Evolutionary conservation across 2,329 filamentous ascomycete species (phyloP), one percentile per base, ranked within the genome.

Genomic region (Beauveria asiatica): DNA sequence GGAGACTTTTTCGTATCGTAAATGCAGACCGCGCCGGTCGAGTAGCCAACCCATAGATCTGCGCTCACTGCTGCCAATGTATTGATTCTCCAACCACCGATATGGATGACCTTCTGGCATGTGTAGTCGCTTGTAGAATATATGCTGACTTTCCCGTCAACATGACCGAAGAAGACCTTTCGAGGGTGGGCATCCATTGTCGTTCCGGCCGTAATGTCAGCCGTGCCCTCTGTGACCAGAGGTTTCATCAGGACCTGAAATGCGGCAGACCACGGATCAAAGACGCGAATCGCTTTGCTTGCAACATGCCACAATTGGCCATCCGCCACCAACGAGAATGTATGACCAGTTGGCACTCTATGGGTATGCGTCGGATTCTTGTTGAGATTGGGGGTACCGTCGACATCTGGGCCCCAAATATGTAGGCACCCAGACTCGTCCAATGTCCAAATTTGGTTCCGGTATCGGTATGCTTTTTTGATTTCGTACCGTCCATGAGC

Each of bases 51-150:
- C 94, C 94, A 99, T 0, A 99, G 79, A 68, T 90, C 83, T 62
- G 86, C 83, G 5, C 92, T 92, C 3, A 92, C 88, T 9, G 91
- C 90, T 2, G 86, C 84, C 58, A 99, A 78, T 41, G 89, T 86
- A 70, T 92, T 96, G 73, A 99, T 96, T 74, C 97, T 97, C 81
- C 95, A 97, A 16, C 92, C 83, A 72, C 92, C 97, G 66, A 97
- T 83, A 67, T 86, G 96, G 62, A 97, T 78, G 41, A 96, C 80
- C 5, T 83, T 85, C n/a, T 95, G 70, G 67, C 90, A 96, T 0
- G 84, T 76, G 70, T 89, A 94, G 67, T 92, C 86, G 25, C 79
- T 81, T 25, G 84, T 83, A 13, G 90, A 93, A 73, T 96, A 97
- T n/a, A 97, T 86, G 62, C 90, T 94, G 59, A 99, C 85, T 72